Base-by-base conservation (phyloP, 352 stramenopile species). In the Phytophthora sp. region DNA sequence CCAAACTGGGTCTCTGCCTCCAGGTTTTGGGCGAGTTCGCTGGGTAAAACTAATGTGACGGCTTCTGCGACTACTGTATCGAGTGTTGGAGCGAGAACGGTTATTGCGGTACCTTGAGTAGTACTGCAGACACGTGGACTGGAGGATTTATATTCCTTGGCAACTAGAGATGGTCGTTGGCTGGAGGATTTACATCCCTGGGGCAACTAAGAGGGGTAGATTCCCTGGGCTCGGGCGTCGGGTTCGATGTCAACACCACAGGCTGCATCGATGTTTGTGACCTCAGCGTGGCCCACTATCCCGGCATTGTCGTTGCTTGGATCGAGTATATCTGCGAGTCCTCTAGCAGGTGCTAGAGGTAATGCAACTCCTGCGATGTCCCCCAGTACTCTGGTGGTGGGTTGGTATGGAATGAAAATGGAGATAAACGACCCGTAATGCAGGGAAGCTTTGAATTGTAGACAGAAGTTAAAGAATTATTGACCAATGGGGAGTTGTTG, bases 391-490 rank as follows among this genome's bases (percentile, higher is more conserved):
- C 23, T n/a, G 44, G 42, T 30, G 39, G 38, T 52, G 55, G n/a
- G 31, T 31, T 31, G 18, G 13, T 58, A 41, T 27, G 56, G 56
- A 21, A 50, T 42, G 56, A 50, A 50, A 16, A 1, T 33, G 26
- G 42, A 50, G 3, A 23, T 11, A 50, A 50, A 33, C n/a, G 18
- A 8, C 45, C 41, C 13, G 24, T 41, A 3, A 55, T 63, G 54
- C 20, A 53, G 7, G 54, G 29, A 27, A 53, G 41, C 4, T 61
- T 61, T 33, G 39, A 52, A 7, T n/a, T 61, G 0, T 46, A 36
- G 29, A 26, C 39, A 31, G 21, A 8, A 45, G 4, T 52, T 61
- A 29, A 12, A 45, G 18, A 58, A 33, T 33, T 49, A 11, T 7
- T 49, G 26, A 29, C 9, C 1, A 11, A 21, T 49, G 51, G 35